These are phyloP conservation scores for Fagopyrum tataricum DNA, from an alignment of 148 eudicot species.

Conservation along the genomic window DNA sequence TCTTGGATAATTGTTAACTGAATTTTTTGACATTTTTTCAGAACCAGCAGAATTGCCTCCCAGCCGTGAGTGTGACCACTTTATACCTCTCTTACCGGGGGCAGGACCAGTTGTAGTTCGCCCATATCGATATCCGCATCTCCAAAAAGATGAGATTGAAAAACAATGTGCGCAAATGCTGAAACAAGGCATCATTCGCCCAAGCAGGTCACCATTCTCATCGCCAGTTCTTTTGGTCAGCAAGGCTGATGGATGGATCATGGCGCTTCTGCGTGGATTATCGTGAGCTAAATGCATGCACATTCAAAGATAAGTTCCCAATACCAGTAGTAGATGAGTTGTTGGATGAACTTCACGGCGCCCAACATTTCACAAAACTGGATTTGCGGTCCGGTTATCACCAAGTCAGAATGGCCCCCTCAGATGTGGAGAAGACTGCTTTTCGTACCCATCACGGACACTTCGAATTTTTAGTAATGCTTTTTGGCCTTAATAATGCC, in stretches of 20 bases:
- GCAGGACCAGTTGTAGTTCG: background rate
- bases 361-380: too few relatives aligned
- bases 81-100: background rate
- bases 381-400: too few relatives aligned
- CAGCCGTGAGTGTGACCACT: background rate
- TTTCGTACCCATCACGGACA: too few relatives aligned
- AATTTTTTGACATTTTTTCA: background rate
- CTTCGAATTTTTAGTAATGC: too few relatives aligned
- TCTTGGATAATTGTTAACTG: background rate
- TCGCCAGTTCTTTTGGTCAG: background rate
- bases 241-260: background rate
- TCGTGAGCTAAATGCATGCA: background rate
- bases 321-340: background rate
- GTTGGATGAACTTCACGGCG: background rate
- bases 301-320: background rate
- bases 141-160: background rate
- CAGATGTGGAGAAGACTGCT: too few relatives aligned
- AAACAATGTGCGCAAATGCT: background rate
- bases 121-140: background rate
- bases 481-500: too few relatives aligned
- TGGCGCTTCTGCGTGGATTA: constrained; percentile 6
- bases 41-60: background rate
- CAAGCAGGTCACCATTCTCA: background rate
- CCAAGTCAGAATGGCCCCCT: too few relatives aligned
- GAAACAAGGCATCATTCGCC: background rate